Evolutionary conservation across 495 filamentous ascomycete species (phyloP).

Genomic region (Annulohypoxylon nitens): DNA sequence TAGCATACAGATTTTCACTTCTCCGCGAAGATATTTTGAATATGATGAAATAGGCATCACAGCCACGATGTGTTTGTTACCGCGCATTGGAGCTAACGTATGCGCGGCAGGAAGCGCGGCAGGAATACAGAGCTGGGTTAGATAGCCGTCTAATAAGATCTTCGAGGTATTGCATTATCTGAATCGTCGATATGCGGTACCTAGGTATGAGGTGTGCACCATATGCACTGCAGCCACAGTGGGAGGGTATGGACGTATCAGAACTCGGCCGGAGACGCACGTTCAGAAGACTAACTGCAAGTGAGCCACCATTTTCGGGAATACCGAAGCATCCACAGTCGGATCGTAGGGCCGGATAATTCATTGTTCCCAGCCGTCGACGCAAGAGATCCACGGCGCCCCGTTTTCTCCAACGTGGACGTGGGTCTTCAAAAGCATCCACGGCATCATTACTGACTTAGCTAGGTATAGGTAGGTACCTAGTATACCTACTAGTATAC

Average conservation of each 20-base stretch:
- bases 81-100: constrained; percentile 33
- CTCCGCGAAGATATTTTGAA: constrained; percentile 23
- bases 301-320: constrained; percentile 45
- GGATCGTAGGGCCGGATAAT: constrained; percentile 22
- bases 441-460: constrained; percentile 8
- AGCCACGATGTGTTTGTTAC: constrained; percentile 29
- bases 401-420: constrained; percentile 4
- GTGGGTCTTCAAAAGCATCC: constrained; percentile 3
- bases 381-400: constrained; percentile 3
- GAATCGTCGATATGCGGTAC: constrained; percentile 18
- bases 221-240: constrained; percentile 23
- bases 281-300: constrained; percentile 31
- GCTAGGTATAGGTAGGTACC: neutral
- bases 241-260: constrained; percentile 30
- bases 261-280: constrained; percentile 36
- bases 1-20: neutral
- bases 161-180: constrained; percentile 45
- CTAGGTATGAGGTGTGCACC: neutral
- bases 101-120: constrained; percentile 21
- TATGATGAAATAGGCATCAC: constrained; percentile 30
- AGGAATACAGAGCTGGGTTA: constrained; percentile 21
- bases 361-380: constrained; percentile 25
- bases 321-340: constrained; percentile 27
- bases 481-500: no score
- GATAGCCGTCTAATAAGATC: constrained; percentile 45